Conservation (phyloP, 805 yeast genomes). For the Barnettozyma vustinii region DNA sequence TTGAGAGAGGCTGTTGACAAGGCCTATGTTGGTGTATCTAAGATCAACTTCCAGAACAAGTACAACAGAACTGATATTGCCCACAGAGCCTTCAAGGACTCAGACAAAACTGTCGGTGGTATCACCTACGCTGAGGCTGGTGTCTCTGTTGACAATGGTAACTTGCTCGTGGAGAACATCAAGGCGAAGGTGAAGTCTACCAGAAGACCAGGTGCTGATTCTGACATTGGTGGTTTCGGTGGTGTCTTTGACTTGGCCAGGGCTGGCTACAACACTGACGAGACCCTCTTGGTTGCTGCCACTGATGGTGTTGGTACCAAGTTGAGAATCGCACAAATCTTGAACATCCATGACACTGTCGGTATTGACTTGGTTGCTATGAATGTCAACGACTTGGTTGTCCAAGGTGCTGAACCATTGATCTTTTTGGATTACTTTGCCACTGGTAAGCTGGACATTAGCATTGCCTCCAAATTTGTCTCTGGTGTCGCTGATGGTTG, state of each 20-base stretch:
- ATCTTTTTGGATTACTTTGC: constrained; percentile 96
- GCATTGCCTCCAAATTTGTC: constrained; percentile 82
- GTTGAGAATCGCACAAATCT: constrained; percentile 86
- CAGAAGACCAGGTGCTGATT: constrained; percentile 92
- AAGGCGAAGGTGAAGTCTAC: constrained; percentile 89
- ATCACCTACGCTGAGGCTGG: constrained; percentile 95
- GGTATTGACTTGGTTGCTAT: constrained; percentile 98
- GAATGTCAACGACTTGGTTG: constrained; percentile 97
- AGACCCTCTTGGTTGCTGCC: constrained; percentile 88
- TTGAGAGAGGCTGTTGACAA: constrained; percentile 75
- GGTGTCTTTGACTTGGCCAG: constrained; percentile 87
- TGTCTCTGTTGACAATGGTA: constrained; percentile 96
- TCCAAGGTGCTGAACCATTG: constrained; percentile 98
- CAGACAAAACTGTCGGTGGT: constrained; percentile 27
- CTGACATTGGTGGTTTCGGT: constrained; percentile 98
- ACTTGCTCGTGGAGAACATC: constrained; percentile 81
- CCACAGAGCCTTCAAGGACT: constrained; percentile 82
- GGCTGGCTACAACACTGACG: constrained; percentile 75
- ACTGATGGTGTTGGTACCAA: constrained; percentile 99
- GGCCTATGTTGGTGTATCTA: constrained; percentile 82
- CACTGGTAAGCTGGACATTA: constrained; percentile 82
- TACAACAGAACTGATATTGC: constrained; percentile 93
- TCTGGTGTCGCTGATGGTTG: constrained; percentile 97
- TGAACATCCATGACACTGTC: constrained; percentile 90
- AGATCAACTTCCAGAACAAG: constrained; percentile 65